These are phyloP conservation scores for Daldinia sp. DNA, from an alignment of 2,329 filamentous ascomycete genomes.

Conservation along the genomic window DNA sequence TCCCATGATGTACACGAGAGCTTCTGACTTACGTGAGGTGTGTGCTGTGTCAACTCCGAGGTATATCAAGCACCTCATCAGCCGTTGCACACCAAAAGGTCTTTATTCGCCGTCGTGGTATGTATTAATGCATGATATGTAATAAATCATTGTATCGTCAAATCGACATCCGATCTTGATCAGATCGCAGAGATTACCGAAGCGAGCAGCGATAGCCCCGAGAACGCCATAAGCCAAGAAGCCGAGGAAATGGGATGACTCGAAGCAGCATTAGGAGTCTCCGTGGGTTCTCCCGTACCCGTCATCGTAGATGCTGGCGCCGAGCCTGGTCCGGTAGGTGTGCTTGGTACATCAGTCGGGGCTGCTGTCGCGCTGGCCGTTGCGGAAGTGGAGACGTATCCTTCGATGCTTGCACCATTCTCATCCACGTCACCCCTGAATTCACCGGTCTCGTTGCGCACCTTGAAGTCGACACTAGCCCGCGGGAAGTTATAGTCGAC, in stretches of 20 bases:
- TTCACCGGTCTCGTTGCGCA: conserved; percentile 32
- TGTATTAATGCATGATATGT: no score
- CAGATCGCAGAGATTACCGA: background rate
- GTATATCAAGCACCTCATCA: background rate
- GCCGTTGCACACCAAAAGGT: no score
- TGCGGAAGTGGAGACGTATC: conserved; percentile 2
- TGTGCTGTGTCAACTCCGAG: no score
- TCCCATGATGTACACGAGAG: no score
- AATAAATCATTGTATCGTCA: background rate
- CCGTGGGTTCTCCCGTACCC: background rate
- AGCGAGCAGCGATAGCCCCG: background rate
- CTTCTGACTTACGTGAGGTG: no score
- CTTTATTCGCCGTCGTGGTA: no score
- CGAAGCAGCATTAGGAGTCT: background rate
- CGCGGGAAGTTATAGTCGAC: conserved; percentile 17
- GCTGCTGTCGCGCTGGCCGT: background rate
- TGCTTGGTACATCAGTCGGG: background rate
- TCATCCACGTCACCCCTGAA: background rate
- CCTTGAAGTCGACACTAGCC: conserved; percentile 31
- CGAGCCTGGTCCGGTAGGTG: background rate
- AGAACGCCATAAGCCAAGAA: background rate
- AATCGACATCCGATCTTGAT: background rate
- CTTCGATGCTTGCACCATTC: background rate
- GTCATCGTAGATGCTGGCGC: background rate
- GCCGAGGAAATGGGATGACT: background rate